Evolutionary conservation across 1,139 yeast species (phyloP).

Genomic region (Kurtzmaniella quercitrusa): DNA sequence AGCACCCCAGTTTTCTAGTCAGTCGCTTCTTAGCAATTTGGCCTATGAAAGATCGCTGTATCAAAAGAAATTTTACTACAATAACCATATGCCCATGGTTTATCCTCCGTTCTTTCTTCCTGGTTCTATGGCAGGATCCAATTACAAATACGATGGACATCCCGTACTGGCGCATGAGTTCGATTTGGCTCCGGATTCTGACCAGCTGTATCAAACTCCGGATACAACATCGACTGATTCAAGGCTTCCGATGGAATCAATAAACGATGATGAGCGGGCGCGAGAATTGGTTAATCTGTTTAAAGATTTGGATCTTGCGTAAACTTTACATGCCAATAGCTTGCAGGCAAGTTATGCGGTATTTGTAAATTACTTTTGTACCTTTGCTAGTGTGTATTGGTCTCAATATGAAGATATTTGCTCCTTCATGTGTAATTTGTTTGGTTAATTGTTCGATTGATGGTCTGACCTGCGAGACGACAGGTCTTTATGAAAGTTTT

Average conservation of each 20-base stretch:
- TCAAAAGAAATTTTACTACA: conserved; percentile 33
- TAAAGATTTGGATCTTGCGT: conserved; percentile 14
- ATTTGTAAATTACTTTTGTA: neutral
- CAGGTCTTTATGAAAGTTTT: too few species aligned
- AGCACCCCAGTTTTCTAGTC: conserved; percentile 3
- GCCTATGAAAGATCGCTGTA: conserved; percentile 35
- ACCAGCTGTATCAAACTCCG: neutral
- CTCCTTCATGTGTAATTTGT: too few species aligned
- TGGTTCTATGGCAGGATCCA: neutral
- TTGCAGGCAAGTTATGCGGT: neutral
- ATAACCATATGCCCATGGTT: conserved; percentile 10
- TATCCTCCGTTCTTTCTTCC: conserved; percentile 8
- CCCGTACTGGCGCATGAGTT: neutral
- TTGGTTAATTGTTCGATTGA: too few species aligned
- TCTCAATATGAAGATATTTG: neutral
- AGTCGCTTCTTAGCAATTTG: conserved; percentile 13
- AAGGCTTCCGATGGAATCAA: conserved; percentile 3
- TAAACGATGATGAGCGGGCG: conserved; percentile 27
- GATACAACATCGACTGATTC: neutral
- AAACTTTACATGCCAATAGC: neutral
- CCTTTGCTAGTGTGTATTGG: neutral
- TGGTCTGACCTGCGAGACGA: too few species aligned
- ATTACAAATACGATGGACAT: neutral
- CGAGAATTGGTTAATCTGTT: conserved; percentile 29
- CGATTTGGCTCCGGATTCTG: neutral